Conservation (phyloP, 768 basidiomycete species). For the Macrocybe gigantea region DNA sequence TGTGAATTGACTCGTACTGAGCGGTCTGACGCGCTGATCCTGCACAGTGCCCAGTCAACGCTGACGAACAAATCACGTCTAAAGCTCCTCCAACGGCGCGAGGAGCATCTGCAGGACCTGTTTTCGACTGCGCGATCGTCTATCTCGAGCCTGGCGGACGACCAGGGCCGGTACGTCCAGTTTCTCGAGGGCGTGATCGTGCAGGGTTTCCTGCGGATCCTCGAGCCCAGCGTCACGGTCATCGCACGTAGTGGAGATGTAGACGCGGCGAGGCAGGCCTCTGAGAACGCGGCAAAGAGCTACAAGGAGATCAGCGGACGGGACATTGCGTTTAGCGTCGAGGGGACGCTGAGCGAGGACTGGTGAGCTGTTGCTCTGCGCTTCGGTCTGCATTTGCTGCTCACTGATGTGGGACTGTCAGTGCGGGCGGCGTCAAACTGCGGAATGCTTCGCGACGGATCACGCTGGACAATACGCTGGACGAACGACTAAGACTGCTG, state of each 20-base stretch:
- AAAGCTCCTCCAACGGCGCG: conserved; percentile 81
- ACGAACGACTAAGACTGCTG: conserved; percentile 81
- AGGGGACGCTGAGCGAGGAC: conserved; percentile 60
- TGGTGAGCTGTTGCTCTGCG: conserved; percentile 36
- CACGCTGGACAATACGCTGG: conserved; percentile 90
- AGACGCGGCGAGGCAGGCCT: conserved; percentile 54
- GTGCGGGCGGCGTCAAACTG: conserved; percentile 84
- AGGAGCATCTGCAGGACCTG: conserved; percentile 87
- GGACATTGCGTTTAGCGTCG: conserved; percentile 50
- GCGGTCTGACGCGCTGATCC: background rate
- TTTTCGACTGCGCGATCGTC: conserved; percentile 68
- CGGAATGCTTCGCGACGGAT: conserved; percentile 70
- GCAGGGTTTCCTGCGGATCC: conserved; percentile 78
- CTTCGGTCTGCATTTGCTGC: background rate
- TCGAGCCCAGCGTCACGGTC: conserved; percentile 70
- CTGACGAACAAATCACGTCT: conserved; percentile 95
- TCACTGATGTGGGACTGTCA: conserved; percentile 18
- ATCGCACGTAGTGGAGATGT: conserved; percentile 65
- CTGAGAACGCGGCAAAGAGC: conserved; percentile 50
- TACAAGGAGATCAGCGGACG: conserved; percentile 80
- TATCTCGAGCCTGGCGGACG: conserved; percentile 55
- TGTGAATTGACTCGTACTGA: conserved; percentile 18
- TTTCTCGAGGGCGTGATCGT: conserved; percentile 82
- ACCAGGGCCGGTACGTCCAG: conserved; percentile 67
- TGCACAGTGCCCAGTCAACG: conserved; percentile 84